A percentile compares a stretch with the other conserved stretches of the same genome.
These are phyloP conservation scores for Gyrodon lividus DNA, from an alignment of 768 basidiomycete genomes.

Conservation along the genomic window DNA sequence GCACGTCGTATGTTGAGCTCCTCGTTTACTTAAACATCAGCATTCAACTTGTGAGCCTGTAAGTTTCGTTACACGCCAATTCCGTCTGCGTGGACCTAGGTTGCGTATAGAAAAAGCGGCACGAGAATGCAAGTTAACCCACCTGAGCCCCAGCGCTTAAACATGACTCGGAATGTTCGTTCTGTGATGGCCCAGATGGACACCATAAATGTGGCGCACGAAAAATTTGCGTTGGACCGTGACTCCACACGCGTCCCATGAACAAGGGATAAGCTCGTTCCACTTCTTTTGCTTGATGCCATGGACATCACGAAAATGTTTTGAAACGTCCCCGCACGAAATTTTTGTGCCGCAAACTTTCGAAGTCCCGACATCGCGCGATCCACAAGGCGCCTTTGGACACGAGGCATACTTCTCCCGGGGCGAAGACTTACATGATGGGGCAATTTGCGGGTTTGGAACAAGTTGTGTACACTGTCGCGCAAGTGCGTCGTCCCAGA, in stretches of 20 bases:
- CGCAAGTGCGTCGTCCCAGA: no score
- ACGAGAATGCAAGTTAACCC: background rate
- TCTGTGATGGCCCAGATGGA: conserved; percentile 4
- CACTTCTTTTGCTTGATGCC: background rate
- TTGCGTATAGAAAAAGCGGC: no score
- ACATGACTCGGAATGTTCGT: background rate
- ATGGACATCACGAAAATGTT: background rate
- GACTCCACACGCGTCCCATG: background rate
- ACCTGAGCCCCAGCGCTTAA: background rate
- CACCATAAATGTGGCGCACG: background rate
- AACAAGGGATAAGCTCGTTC: no score
- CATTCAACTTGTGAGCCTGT: no score
- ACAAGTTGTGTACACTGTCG: no score
- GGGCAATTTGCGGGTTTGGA: no score
- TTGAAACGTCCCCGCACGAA: background rate
- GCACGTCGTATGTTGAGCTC: no score
- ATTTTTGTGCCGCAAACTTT: background rate
- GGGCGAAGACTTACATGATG: no score
- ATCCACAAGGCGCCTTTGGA: background rate
- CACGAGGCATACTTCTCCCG: background rate
- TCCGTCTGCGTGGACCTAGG: no score
- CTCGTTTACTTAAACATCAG: no score
- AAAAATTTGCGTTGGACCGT: background rate
- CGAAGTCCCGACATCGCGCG: background rate
- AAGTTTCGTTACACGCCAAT: no score